These are phyloP conservation scores for Malus orientalis DNA, from an alignment of 306 rosid species.

Conservation along the genomic window DNA sequence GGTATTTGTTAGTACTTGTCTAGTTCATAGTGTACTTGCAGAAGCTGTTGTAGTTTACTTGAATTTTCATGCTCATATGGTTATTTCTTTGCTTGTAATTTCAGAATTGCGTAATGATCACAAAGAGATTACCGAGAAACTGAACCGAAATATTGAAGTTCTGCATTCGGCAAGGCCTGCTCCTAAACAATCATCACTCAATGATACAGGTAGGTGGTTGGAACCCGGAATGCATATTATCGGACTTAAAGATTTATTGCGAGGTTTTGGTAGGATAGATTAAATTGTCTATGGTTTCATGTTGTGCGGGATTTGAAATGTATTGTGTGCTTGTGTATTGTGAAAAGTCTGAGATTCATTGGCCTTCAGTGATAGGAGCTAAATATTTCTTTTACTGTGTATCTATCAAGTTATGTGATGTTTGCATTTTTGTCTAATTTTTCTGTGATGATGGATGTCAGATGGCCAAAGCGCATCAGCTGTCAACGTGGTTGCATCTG, in stretches of 20 bases:
- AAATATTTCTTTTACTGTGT: background rate
- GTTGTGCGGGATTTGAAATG: background rate
- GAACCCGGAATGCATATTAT: background rate
- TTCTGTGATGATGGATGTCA: conserved; percentile 30
- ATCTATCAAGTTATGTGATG: background rate
- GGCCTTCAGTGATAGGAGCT: background rate
- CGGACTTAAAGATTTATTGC: background rate
- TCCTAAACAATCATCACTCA: conserved; percentile 24
- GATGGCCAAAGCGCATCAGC: conserved; percentile 32
- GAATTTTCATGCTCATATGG: background rate
- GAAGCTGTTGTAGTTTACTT: background rate
- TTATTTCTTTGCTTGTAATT: background rate
- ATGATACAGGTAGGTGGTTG: conserved; percentile 41
- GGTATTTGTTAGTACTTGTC: background rate
- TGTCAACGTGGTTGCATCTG: conserved; percentile 26
- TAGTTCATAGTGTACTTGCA: background rate
- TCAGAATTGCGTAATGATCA: conserved; percentile 77
- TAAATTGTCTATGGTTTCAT: background rate
- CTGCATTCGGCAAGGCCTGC: conserved; percentile 62
- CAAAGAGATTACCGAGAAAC: conserved; percentile 57
- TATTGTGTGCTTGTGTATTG: background rate
- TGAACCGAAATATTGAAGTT: conserved; percentile 56
- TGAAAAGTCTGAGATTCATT: background rate
- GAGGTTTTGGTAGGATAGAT: background rate
- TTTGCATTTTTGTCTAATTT: conserved; percentile 8